Base-by-base conservation (phyloP, 202 grass and related monocot species). In the Carex arenaria region DNA sequence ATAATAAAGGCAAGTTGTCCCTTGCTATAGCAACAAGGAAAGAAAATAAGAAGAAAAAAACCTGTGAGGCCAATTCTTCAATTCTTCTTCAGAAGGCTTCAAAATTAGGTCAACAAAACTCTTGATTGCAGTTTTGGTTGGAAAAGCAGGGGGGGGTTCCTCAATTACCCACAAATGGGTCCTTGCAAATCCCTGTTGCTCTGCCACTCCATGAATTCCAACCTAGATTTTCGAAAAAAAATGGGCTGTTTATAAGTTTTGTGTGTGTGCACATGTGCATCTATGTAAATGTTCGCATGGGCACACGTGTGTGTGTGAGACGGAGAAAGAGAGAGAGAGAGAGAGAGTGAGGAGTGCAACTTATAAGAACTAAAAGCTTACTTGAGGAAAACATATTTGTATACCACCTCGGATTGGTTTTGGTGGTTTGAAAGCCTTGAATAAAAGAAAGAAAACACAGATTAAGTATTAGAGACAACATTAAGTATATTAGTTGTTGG, bases 311-410 rank as follows among this genome's bases (percentile, higher is more conserved):
- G 57, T 61, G 13, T 1, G 31, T 1, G 64, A n/a, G n/a, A n/a
- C n/a, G n/a, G n/a, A n/a, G n/a, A n/a, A n/a, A n/a, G 49, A 1
- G 47, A 20, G 40, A 71, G 68, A 72, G 68, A 49, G 68, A 49
- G 68, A 72, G 9, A 26, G 23, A 54, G 49, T 18, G 49, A 18
- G 17, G 23, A 18, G 83, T 60, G 43, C 1, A 42, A 83, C 69
- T 14, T 12, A 75, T 31, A 89, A 34, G 22, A 67, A 62, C 13
- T 38, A 77, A 34, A 52, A n/a, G 68, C 43, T 92, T 97, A 93
- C 91, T 86, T 93, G 91, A 87, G 91, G 89, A 88, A 94, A 97
- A 47, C 94, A 97, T 86, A 97, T 89, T 84, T 91, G 94, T 80
- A 97, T 89, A 54, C 94, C 94, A 66, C 94, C 90, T 69, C 94